Evolutionary conservation across 2,329 filamentous ascomycete species (phyloP).

Genomic region (Hypoxylon sp.): DNA sequence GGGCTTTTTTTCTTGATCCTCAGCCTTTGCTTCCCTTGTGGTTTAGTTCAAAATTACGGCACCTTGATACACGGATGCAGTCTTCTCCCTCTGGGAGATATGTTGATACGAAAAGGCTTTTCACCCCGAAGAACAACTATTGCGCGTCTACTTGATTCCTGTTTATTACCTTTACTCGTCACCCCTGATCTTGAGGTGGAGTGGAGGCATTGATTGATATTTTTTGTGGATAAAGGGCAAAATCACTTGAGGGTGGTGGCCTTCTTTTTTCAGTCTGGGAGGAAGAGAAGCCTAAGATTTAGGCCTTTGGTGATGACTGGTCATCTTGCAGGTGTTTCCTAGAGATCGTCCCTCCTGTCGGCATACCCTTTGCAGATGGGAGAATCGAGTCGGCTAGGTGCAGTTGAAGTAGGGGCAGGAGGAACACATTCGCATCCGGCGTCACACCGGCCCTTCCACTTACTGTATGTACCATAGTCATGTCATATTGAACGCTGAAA

Average conservation of each 20-base stretch:
- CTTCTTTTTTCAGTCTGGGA: conserved; percentile 39
- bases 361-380: conserved; percentile 33
- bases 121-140: conserved; percentile 46
- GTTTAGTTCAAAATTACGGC: conserved; percentile 46
- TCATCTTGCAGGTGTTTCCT: conserved; percentile 41
- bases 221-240: conserved; percentile 51
- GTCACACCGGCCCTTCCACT: conserved; percentile 49
- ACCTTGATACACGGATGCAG: conserved; percentile 43
- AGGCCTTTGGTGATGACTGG: conserved; percentile 45
- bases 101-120: conserved; percentile 54
- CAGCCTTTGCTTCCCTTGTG: conserved; percentile 41
- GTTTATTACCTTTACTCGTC: conserved; percentile 51
- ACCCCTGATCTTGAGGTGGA: conserved; percentile 55
- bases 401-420: conserved; percentile 45
- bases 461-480: conserved; percentile 54
- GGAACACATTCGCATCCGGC: conserved; percentile 49
- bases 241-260: conserved; percentile 40
- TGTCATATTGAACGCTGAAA: conserved; percentile 53
- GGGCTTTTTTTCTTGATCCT: conserved; percentile 28
- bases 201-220: conserved; percentile 48
- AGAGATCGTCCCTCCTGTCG: conserved; percentile 40
- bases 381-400: conserved; percentile 44
- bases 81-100: conserved; percentile 46
- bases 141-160: conserved; percentile 50
- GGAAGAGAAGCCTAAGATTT: conserved; percentile 36